Conservation (phyloP, 139 green algal species). For the Chlorella sp. region DNA sequence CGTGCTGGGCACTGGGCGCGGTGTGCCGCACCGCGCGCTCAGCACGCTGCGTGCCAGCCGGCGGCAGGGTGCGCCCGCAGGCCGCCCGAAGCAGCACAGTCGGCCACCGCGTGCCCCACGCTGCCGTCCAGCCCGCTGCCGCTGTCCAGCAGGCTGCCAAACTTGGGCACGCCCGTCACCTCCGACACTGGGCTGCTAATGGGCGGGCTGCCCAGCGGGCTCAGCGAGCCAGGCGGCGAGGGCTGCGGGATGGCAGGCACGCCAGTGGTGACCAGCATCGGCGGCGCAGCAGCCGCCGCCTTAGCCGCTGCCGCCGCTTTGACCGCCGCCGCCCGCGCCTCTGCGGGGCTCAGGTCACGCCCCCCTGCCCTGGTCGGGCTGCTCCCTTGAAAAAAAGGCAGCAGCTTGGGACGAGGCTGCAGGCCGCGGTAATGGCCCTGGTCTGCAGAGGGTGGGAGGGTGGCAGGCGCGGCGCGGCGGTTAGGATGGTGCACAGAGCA, state of each 20-base stretch:
- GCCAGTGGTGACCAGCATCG: background rate
- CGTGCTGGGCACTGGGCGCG: too few relatives aligned
- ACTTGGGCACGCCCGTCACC: background rate
- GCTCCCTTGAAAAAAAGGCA: background rate
- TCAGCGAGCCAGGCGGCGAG: background rate
- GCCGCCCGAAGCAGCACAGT: background rate
- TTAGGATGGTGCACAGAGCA: too few relatives aligned
- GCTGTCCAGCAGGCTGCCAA: background rate
- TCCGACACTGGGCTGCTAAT: background rate
- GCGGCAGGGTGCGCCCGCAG: background rate
- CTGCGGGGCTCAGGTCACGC: background rate
- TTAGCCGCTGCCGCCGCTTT: background rate
- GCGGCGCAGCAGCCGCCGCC: background rate
- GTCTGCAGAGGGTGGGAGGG: slow-evolving; percentile 2
- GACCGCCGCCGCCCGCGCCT: background rate
- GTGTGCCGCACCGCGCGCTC: too few relatives aligned
- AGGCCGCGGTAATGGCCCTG: slow-evolving; percentile 17
- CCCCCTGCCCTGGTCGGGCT: background rate
- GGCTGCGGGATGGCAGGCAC: background rate
- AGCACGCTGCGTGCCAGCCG: background rate
- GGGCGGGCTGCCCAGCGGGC: background rate
- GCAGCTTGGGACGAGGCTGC: background rate
- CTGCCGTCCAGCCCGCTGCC: background rate
- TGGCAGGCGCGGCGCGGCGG: too few relatives aligned
- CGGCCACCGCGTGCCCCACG: background rate